Evolutionary conservation across 257 asterid species (phyloP).

Genomic region (Phtheirospermum japonicum): DNA sequence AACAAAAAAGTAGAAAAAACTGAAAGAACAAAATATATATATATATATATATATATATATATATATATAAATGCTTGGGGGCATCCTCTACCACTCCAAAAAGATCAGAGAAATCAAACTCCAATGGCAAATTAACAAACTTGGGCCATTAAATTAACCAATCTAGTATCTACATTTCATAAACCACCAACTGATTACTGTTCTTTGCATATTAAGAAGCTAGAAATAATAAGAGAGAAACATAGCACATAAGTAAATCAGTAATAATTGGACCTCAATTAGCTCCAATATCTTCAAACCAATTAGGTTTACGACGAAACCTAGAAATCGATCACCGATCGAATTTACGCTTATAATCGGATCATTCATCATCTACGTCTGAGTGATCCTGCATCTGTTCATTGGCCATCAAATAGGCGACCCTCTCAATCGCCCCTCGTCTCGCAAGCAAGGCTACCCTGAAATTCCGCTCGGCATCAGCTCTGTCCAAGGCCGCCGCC

Average conservation of each 20-base stretch:
- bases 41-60: too few relatives aligned
- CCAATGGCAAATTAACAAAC: too few relatives aligned
- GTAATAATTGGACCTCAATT: not conserved
- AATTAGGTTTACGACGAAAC: too few relatives aligned
- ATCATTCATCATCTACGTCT: constrained; percentile 28
- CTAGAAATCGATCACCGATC: too few relatives aligned
- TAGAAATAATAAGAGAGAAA: not conserved
- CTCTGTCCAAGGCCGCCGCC: constrained; percentile 43
- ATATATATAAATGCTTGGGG: too few relatives aligned
- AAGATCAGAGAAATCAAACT: too few relatives aligned
- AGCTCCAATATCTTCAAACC: not conserved
- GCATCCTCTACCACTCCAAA: too few relatives aligned
- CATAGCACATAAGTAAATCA: not conserved
- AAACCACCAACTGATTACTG: not conserved
- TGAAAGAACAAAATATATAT: too few relatives aligned
- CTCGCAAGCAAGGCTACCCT: constrained; percentile 31
- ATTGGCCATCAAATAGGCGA: too few relatives aligned
- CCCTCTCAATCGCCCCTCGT: constrained; percentile 30
- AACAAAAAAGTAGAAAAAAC: too few relatives aligned
- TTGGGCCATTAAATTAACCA: not conserved
- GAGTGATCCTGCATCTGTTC: too few relatives aligned
- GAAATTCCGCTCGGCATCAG: constrained; percentile 34
- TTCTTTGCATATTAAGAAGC: not conserved
- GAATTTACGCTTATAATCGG: not conserved
- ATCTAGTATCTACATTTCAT: not conserved